Evolutionary conservation across 306 rosid species (phyloP).

Genomic region (Hippophae gyantsensis): DNA sequence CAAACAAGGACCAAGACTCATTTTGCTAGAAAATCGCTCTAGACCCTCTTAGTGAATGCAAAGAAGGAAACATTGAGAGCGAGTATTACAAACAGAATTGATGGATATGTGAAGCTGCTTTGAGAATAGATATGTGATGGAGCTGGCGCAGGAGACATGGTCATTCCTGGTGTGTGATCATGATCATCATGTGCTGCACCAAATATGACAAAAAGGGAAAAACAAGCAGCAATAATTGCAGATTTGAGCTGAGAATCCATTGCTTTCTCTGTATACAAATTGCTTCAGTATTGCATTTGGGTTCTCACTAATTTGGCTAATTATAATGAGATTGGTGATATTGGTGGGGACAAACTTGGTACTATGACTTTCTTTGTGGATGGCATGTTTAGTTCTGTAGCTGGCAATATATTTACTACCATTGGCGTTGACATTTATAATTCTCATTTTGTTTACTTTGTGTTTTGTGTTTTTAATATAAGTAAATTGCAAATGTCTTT

Average conservation of each 20-base stretch:
- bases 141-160: constrained; percentile 23
- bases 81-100: constrained; percentile 23
- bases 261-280: not conserved
- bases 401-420: no score
- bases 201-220: constrained; percentile 24
- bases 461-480: no score
- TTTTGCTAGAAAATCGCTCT: not conserved
- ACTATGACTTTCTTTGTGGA: no score
- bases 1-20: not conserved
- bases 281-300: no score
- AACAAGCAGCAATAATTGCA: constrained; percentile 17
- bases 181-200: constrained; percentile 25
- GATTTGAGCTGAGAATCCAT: constrained; percentile 34
- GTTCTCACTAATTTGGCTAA: no score
- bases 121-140: not conserved
- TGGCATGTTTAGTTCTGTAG: no score
- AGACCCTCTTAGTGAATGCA: constrained; percentile 16
- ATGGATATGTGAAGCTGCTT: constrained; percentile 18
- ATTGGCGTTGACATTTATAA: no score
- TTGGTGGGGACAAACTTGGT: no score
- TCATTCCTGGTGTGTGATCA: constrained; percentile 15
- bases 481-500: no score
- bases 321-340: no score
- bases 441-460: no score
- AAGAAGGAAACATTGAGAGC: constrained; percentile 23